phyloP scores from a whole-genome alignment of 2,329 filamentous ascomycete genomes.

The Aspergillus texensis region DNA sequence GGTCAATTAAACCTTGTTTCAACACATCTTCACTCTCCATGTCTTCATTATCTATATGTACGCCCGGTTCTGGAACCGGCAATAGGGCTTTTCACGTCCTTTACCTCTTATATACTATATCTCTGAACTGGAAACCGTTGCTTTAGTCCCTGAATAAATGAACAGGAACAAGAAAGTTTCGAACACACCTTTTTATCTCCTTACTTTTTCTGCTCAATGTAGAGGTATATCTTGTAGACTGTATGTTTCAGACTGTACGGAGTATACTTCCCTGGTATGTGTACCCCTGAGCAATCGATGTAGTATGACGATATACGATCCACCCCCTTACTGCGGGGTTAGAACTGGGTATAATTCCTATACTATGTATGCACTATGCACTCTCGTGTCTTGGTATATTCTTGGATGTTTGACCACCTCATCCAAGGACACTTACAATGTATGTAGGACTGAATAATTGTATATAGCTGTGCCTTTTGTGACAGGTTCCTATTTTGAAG shows the following conservation, averaged over 20 bases:
- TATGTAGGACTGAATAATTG: too few relatives aligned
- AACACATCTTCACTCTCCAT: background rate
- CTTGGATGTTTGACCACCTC: too few relatives aligned
- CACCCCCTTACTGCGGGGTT: background rate
- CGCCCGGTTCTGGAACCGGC: conserved; percentile 15
- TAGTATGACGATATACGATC: background rate
- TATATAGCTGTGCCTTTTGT: too few relatives aligned
- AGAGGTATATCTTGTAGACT: background rate
- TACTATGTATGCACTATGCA: background rate
- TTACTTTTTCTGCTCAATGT: background rate
- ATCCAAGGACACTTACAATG: too few relatives aligned
- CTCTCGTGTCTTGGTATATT: too few relatives aligned
- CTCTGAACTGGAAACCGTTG: background rate
- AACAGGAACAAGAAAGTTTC: background rate
- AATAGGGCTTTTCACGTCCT: background rate
- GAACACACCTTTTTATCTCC: background rate
- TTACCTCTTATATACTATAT: background rate
- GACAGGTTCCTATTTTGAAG: too few relatives aligned
- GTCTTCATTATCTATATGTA: background rate
- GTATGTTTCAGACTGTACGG: background rate
- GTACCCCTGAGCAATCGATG: background rate
- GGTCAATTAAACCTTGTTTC: background rate
- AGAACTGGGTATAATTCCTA: background rate
- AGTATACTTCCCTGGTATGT: background rate
- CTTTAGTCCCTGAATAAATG: background rate